A percentile compares a stretch with the other conserved stretches of the same genome.
Evolutionary conservation across 495 filamentous ascomycete species (phyloP).

Genomic region (Aspergillus baeticus): DNA sequence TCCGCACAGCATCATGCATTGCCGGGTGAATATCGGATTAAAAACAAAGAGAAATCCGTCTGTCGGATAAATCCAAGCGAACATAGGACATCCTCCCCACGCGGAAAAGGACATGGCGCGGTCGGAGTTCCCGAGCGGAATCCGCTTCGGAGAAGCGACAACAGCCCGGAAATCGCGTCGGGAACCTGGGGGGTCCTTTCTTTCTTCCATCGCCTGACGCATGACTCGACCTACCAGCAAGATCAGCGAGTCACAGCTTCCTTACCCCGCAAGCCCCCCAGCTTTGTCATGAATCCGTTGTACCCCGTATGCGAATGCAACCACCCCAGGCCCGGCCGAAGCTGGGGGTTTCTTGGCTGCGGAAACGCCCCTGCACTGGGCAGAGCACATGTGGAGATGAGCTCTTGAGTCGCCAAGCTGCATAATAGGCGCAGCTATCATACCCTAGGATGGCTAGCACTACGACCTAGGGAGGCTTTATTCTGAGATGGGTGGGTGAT

Average conservation of each 20-base stretch:
- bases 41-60: no score
- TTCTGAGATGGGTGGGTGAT: background rate
- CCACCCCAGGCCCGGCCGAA: background rate
- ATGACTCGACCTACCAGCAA: background rate
- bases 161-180: background rate
- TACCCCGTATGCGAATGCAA: no score
- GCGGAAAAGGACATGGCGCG: no score
- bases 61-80: no score
- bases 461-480: background rate
- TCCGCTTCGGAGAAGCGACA: background rate
- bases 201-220: background rate
- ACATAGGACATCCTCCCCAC: no score
- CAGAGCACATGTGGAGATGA: background rate
- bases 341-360: constrained; percentile 1
- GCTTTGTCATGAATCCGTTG: no score
- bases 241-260: background rate
- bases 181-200: background rate
- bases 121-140: background rate
- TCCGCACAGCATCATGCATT: no score
- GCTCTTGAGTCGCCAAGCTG: background rate
- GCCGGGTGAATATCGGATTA: no score
- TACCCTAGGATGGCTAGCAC: no score
- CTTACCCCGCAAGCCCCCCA: background rate
- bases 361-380: background rate
- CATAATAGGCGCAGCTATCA: background rate